Evolutionary conservation across 495 filamentous ascomycete genomes (phyloP).

Genomic region (Penicillium dipodomyicola): DNA sequence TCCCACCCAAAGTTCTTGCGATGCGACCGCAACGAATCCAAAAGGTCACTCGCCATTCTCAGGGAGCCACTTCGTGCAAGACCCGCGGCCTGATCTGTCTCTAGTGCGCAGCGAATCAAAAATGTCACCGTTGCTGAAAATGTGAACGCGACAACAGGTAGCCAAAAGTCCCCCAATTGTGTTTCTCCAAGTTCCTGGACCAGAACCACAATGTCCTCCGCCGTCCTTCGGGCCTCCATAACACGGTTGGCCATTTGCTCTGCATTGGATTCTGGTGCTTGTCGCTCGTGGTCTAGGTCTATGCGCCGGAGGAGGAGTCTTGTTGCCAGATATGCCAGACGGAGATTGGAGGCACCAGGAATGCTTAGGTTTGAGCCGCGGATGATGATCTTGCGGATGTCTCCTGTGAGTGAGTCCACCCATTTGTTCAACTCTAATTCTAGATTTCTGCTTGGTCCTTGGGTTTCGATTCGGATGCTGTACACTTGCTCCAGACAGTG

Average conservation of each 20-base stretch:
- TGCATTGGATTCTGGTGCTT: neutral
- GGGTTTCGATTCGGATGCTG: constrained; percentile 13
- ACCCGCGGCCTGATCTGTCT: constrained; percentile 9
- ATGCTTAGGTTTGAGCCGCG: constrained; percentile 15
- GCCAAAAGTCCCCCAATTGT: constrained; percentile 35
- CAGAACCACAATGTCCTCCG: constrained; percentile 37
- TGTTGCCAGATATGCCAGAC: constrained; percentile 31
- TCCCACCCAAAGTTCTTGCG: constrained; percentile 19
- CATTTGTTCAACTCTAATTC: constrained; percentile 23
- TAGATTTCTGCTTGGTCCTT: constrained; percentile 17
- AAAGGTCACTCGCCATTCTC: constrained; percentile 17
- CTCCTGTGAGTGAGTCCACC: constrained; percentile 23
- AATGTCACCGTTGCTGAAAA: constrained; percentile 33
- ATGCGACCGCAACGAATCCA: constrained; percentile 10
- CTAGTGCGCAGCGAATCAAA: constrained; percentile 29
- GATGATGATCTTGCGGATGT: constrained; percentile 22
- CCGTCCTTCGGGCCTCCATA: constrained; percentile 22
- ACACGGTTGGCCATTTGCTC: constrained; percentile 10
- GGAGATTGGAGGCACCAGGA: constrained; percentile 33
- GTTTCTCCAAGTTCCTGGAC: constrained; percentile 31
- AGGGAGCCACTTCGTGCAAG: constrained; percentile 16
- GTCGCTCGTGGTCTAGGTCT: constrained; percentile 19
- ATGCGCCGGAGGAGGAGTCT: constrained; percentile 27
- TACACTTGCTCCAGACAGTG: constrained; percentile 35
- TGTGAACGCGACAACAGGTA: constrained; percentile 33